Conservation (phyloP, 306 rosid species). For the Corylus americana region DNA sequence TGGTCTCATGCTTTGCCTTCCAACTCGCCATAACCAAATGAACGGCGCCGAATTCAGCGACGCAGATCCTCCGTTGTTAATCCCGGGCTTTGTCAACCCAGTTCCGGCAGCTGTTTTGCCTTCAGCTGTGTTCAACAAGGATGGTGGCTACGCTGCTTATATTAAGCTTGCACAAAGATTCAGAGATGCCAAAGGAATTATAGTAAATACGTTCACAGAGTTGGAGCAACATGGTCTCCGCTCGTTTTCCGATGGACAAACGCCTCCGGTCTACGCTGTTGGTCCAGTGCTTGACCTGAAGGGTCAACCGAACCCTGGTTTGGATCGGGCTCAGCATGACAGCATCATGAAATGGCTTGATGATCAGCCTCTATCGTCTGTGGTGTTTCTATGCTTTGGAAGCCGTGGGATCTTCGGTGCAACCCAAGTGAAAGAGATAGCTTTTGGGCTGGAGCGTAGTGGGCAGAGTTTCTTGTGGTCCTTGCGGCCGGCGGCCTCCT, state of each 20-base stretch:
- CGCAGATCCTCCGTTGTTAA: slow-evolving; percentile 32
- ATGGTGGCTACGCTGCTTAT: slow-evolving; percentile 50
- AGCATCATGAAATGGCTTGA: slow-evolving; percentile 56
- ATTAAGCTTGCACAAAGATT: slow-evolving; percentile 39
- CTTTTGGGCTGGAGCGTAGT: slow-evolving; percentile 44
- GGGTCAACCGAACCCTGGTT: slow-evolving; percentile 25
- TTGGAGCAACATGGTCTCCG: slow-evolving; percentile 41
- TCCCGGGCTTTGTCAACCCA: slow-evolving; percentile 44
- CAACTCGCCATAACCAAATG: slow-evolving; percentile 19
- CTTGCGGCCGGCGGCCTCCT: slow-evolving; percentile 26
- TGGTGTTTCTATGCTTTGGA: slow-evolving; percentile 66
- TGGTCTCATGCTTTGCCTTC: slow-evolving; percentile 36
- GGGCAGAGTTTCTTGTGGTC: slow-evolving; percentile 65
- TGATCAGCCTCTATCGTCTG: slow-evolving; percentile 43
- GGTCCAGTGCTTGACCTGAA: slow-evolving; percentile 54
- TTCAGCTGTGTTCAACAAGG: slow-evolving; percentile 24
- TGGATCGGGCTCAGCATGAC: slow-evolving; percentile 40
- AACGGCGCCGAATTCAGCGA: slow-evolving; percentile 27
- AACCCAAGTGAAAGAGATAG: slow-evolving; percentile 60
- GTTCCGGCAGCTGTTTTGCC: slow-evolving; percentile 50
- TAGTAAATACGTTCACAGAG: slow-evolving; percentile 53
- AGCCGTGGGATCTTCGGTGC: slow-evolving; percentile 54
- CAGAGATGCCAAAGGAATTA: slow-evolving; percentile 51
- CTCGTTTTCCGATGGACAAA: slow-evolving; percentile 29
- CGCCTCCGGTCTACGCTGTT: slow-evolving; percentile 56